phyloP scores from a whole-genome alignment of 331 rosid genomes.

The Acacia concinna region DNA sequence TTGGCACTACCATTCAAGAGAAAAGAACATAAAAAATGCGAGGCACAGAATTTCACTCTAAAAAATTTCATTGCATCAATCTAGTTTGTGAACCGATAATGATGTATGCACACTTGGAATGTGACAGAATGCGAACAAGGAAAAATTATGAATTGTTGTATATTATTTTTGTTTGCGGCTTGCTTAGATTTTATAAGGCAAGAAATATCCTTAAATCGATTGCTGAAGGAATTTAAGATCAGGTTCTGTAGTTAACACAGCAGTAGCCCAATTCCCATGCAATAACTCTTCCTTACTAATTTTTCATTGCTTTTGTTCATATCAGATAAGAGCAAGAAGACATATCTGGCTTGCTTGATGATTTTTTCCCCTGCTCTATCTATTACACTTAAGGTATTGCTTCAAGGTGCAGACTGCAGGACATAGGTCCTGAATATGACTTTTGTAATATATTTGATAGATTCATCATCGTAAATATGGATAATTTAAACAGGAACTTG shows the following conservation, averaged over 20 bases:
- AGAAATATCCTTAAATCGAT: neutral
- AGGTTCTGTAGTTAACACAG: neutral
- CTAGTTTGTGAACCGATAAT: neutral
- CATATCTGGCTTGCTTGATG: neutral
- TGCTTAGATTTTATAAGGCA: neutral
- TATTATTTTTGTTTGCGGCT: neutral
- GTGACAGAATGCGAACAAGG: neutral
- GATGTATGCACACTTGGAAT: neutral
- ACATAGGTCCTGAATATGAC: neutral
- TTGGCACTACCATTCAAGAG: neutral
- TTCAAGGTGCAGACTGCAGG: neutral
- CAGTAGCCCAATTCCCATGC: neutral
- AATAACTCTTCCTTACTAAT: neutral
- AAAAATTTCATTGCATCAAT: neutral
- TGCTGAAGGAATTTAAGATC: neutral
- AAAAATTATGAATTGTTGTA: conserved; percentile 13
- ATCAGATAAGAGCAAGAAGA: neutral
- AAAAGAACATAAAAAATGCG: neutral
- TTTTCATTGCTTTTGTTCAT: neutral
- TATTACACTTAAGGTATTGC: neutral
- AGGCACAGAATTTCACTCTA: neutral
- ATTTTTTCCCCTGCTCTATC: neutral
- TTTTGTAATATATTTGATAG: neutral
- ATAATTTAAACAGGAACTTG: neutral
- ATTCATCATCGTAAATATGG: neutral